Percentiles rank a stretch among this genome's conserved stretches.
These are phyloP conservation scores for Leucosporidium yakuticum DNA, from an alignment of 768 basidiomycete genomes.

Conservation along the genomic window DNA sequence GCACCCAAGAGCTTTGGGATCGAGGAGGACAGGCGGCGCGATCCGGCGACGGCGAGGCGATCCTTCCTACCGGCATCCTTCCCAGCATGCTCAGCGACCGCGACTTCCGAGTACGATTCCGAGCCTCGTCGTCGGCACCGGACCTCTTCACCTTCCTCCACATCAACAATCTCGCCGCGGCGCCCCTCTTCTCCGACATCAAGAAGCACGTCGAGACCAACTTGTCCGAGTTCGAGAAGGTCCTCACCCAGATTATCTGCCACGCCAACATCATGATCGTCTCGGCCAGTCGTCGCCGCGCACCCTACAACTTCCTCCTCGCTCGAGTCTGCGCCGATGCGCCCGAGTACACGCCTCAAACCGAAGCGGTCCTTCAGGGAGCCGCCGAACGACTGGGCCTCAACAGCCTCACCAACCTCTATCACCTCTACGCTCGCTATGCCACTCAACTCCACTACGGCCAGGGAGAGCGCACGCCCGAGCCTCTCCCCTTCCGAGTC, in stretches of 20 bases:
- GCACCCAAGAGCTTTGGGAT: conserved; percentile 52
- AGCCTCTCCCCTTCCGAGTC: conserved; percentile 58
- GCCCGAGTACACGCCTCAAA: conserved; percentile 43
- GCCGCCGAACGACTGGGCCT: conserved; percentile 67
- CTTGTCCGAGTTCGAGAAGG: conserved; percentile 66
- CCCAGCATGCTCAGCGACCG: conserved; percentile 57
- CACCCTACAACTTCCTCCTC: conserved; percentile 80
- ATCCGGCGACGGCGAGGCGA: conserved; percentile 42
- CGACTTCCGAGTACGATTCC: conserved; percentile 80
- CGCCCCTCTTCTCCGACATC: conserved; percentile 51
- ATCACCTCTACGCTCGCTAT: conserved; percentile 70
- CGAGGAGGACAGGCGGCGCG: conserved; percentile 18
- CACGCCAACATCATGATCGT: conserved; percentile 73
- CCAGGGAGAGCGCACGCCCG: conserved; percentile 2
- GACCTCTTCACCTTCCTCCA: conserved; percentile 40
- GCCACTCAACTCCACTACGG: conserved; percentile 18
- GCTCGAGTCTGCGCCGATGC: conserved; percentile 50
- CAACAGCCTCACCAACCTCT: conserved; percentile 56
- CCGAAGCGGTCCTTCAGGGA: conserved; percentile 55
- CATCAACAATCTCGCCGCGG: background rate
- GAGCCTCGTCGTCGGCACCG: conserved; percentile 57
- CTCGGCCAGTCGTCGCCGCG: conserved; percentile 67
- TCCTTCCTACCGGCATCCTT: conserved; percentile 49
- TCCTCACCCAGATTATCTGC: conserved; percentile 64
- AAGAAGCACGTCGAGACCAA: conserved; percentile 49